Evolutionary conservation across 2,329 filamentous ascomycete genomes (phyloP), one percentile per base, ranked within the genome.

Genomic region (Penicillium palitans): DNA sequence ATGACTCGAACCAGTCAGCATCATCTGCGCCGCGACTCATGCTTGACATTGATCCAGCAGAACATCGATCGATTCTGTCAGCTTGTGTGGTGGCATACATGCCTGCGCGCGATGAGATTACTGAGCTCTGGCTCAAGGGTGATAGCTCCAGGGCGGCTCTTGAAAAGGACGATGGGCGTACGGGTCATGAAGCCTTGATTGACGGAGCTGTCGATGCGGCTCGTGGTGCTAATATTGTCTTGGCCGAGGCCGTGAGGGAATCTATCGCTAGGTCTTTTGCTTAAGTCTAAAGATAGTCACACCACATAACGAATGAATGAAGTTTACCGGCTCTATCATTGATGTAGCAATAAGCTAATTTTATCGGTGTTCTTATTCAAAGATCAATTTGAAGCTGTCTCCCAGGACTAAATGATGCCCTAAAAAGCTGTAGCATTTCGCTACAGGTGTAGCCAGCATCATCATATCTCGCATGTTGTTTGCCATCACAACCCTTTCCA

Each of bases 51-150:
- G 87, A 90, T 63, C 87, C 92, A 8, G 84, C 88, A 6, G 92
- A 97, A 71, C 91, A 96, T 72, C 80, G 85, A 29, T 83, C 87
- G 37, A 85, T 98, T 52, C 74, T 90, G 46, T 91, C 93, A 12
- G 91, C 90, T 48, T 96, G 91, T 76, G 91, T 95, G 61, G 89
- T 99, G 39, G 95, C 89, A 12, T 98, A 97, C 74, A 82, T 98
- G 65, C 90, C 92, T 52, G 84, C 83, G 24, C 83, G 93, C 61
- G 93, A 98, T 66, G 95, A 99, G 75, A 87, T 98, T 52, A 97
- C 93, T 9, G 93, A 96, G 71, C 76, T 98, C 19, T 99, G 95
- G 95, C 85, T 96, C 70, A 97, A 93, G 78, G 93, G 95, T 19
- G 82, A 87, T 70, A 76, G 80, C 52, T 76, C 76, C 4, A 71